A percentile compares a stretch with the other conserved stretches of the same genome.
Conservation (phyloP, 73 alveolate species). For the Paramecium pentaurelia region DNA sequence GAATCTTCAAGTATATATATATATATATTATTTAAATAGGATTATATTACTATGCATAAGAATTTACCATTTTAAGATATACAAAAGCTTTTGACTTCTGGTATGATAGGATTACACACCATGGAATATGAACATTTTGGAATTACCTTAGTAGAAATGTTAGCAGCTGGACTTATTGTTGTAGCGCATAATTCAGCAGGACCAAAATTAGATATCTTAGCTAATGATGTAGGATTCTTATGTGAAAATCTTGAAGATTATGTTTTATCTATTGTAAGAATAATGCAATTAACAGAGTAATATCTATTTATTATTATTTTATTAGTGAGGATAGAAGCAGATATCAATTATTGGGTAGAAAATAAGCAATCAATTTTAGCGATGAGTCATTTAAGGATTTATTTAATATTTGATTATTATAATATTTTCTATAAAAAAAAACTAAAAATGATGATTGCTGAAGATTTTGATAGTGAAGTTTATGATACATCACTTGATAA, state of each 20-base stretch:
- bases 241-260: constrained; percentile 50
- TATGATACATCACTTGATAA: constrained; percentile 76
- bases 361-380: background rate
- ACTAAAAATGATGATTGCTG: constrained; percentile 51
- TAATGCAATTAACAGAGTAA: constrained; percentile 17
- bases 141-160: constrained; percentile 92
- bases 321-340: background rate
- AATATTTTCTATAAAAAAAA: background rate
- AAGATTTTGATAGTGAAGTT: constrained; percentile 56
- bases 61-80: constrained; percentile 73
- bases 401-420: constrained; percentile 15
- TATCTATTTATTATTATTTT: background rate
- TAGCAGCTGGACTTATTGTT: constrained; percentile 93
- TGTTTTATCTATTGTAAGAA: background rate
- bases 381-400: background rate
- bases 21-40: background rate
- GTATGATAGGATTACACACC: constrained; percentile 92
- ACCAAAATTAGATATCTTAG: constrained; percentile 92
- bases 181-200: constrained; percentile 99
- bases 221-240: constrained; percentile 49
- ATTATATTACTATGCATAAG: constrained; percentile 69
- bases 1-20: constrained; percentile 42
- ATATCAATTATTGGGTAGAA: background rate
- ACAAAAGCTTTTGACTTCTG: constrained; percentile 66
- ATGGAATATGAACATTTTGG: constrained; percentile 97